Conservation (phyloP, 495 filamentous ascomycete genomes). For the Podospora pseudocomata region DNA sequence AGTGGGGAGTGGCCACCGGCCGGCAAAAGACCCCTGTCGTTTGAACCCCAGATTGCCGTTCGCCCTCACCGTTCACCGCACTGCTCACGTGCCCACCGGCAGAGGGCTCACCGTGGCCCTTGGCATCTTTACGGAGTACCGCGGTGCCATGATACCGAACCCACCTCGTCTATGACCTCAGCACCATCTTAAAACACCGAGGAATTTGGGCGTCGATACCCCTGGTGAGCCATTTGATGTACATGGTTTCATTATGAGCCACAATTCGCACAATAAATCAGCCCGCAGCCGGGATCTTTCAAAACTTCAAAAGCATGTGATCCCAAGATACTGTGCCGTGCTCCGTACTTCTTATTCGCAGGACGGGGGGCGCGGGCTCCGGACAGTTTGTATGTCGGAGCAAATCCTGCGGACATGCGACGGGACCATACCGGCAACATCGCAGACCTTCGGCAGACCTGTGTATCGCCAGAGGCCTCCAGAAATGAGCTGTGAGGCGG, state of each 20-base stretch:
- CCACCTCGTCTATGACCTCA: not conserved
- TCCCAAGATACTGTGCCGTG: not conserved
- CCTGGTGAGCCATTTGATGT: not conserved
- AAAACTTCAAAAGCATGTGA: not conserved
- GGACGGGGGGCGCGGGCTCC: not conserved
- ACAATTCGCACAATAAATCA: not conserved
- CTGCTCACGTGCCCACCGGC: not conserved
- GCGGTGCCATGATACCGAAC: not conserved
- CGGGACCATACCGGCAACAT: not conserved
- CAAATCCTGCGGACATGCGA: not conserved
- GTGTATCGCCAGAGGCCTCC: not conserved
- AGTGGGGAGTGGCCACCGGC: constrained; percentile 5
- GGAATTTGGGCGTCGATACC: not conserved
- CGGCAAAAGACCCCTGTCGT: not conserved
- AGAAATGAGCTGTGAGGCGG: not conserved
- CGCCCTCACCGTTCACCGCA: not conserved
- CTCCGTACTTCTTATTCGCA: not conserved
- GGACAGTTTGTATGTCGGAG: not conserved
- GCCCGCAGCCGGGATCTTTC: not conserved
- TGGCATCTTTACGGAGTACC: not conserved
- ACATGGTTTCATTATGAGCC: not conserved
- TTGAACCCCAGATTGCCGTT: not conserved
- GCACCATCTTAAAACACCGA: not conserved
- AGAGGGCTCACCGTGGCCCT: not conserved
- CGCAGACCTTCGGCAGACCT: not conserved